These are phyloP conservation scores for Pythium insidiosum DNA, from an alignment of 352 stramenopile species.

Conservation along the genomic window DNA sequence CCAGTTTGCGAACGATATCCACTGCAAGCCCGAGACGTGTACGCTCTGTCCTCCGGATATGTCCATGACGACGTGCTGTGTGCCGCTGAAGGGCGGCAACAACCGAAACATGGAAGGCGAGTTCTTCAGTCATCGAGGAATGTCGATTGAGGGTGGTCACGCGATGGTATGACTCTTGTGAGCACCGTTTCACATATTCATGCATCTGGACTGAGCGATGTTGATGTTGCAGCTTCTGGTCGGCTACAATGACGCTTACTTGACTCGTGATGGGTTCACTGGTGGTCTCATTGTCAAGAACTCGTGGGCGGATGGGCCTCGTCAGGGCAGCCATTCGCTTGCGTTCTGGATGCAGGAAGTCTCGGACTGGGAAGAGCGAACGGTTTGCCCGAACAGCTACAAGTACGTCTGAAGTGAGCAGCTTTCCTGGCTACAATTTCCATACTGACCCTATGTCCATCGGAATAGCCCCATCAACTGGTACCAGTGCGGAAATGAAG, in stretches of 20 bases:
- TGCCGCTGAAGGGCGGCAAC: constrained; percentile 53
- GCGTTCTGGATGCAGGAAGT: constrained; percentile 79
- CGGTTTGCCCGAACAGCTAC: constrained; percentile 71
- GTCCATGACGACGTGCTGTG: constrained; percentile 70
- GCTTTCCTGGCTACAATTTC: too few relatives aligned
- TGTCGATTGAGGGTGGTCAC: constrained; percentile 75
- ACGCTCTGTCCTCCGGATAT: constrained; percentile 70
- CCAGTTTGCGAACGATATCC: constrained; percentile 37
- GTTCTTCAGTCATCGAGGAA: constrained; percentile 72
- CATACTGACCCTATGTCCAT: neutral
- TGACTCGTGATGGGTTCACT: constrained; percentile 66
- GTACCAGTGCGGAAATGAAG: constrained; percentile 72
- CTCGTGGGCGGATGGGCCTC: constrained; percentile 53
- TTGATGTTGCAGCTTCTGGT: constrained; percentile 44
- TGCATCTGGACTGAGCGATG: too few relatives aligned
- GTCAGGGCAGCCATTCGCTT: constrained; percentile 65
- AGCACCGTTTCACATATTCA: neutral
- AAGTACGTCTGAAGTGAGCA: constrained; percentile 29
- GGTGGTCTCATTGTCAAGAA: constrained; percentile 75
- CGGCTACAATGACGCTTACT: constrained; percentile 70
- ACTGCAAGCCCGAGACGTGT: constrained; percentile 55
- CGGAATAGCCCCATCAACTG: constrained; percentile 60
- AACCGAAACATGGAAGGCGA: constrained; percentile 83
- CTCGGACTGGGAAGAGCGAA: constrained; percentile 75
- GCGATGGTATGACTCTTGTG: constrained; percentile 71